These are phyloP conservation scores for Dioscorea alata DNA, from an alignment of 106 monocot genomes.

Conservation along the genomic window DNA sequence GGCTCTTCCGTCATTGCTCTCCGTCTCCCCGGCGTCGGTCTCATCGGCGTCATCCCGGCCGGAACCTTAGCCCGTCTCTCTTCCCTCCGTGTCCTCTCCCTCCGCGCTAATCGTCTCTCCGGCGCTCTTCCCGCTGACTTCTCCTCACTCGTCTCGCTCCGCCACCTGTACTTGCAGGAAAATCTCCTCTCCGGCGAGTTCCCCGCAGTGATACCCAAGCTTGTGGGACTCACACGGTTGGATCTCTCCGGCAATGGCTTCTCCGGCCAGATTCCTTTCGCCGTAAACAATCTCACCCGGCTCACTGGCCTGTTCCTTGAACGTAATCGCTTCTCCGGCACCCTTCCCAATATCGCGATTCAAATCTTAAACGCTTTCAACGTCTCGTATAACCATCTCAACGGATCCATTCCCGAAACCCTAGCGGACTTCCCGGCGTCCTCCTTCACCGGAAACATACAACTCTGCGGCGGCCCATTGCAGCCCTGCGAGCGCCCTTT, in stretches of 20 bases:
- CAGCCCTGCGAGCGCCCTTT: constrained; percentile 18
- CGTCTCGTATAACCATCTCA: constrained; percentile 42
- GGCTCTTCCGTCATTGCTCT: constrained; percentile 32
- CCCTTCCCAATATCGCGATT: constrained; percentile 48
- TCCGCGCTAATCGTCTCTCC: constrained; percentile 61
- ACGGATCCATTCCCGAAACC: constrained; percentile 34
- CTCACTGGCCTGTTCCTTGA: constrained; percentile 44
- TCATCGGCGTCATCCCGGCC: constrained; percentile 48
- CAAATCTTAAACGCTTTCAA: constrained; percentile 33
- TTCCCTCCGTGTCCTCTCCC: constrained; percentile 66
- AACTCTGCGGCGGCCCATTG: constrained; percentile 36
- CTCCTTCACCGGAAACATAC: constrained; percentile 32
- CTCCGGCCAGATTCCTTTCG: constrained; percentile 57
- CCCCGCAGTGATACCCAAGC: constrained; percentile 19
- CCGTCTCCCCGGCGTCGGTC: constrained; percentile 69
- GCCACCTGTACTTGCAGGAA: constrained; percentile 55
- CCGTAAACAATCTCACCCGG: constrained; percentile 46
- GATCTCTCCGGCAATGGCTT: constrained; percentile 65
- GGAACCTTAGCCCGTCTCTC: constrained; percentile 42
- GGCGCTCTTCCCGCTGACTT: constrained; percentile 59
- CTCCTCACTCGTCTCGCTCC: constrained; percentile 47
- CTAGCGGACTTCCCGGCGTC: constrained; percentile 33
- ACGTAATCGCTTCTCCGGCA: constrained; percentile 48
- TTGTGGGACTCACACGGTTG: constrained; percentile 39
- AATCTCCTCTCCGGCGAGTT: constrained; percentile 56